phyloP scores from a whole-genome alignment of 2,329 filamentous ascomycete species.

The Cercospora sojina region DNA sequence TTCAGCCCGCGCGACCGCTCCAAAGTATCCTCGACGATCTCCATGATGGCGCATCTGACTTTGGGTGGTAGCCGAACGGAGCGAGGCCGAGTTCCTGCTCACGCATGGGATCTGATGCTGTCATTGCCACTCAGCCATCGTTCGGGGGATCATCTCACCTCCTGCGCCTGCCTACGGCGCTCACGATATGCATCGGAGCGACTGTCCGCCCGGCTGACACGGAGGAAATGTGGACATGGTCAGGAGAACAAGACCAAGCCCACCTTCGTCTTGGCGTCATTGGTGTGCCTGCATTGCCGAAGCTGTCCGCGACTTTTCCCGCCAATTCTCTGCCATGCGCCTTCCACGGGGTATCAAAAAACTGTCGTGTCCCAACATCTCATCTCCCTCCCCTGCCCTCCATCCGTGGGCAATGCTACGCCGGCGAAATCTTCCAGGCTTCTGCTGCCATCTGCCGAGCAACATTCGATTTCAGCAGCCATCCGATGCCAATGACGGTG shows the following conservation, averaged over 20 bases:
- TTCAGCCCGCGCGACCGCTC: background rate
- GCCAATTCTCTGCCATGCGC: background rate
- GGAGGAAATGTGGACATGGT: background rate
- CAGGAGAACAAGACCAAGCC: background rate
- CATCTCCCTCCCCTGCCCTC: background rate
- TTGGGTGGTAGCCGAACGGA: background rate
- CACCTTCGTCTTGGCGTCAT: background rate
- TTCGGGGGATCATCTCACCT: background rate
- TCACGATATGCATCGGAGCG: background rate
- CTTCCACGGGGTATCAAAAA: slow-evolving; percentile 3
- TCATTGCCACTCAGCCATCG: background rate
- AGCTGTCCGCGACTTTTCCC: background rate
- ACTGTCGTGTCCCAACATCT: background rate
- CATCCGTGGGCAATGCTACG: background rate
- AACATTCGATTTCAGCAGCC: slow-evolving; percentile 36
- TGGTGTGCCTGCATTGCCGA: background rate
- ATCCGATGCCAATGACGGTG: slow-evolving; percentile 37
- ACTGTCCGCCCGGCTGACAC: background rate
- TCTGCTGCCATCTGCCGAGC: slow-evolving; percentile 8
- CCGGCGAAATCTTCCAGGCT: slow-evolving; percentile 8
- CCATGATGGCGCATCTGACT: background rate
- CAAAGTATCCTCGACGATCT: background rate
- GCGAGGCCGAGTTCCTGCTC: background rate
- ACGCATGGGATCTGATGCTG: background rate
- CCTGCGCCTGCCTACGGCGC: background rate